These are phyloP conservation scores for Dictyostelium citrinum DNA, from an alignment of 78 protist genomes.

Conservation along the genomic window DNA sequence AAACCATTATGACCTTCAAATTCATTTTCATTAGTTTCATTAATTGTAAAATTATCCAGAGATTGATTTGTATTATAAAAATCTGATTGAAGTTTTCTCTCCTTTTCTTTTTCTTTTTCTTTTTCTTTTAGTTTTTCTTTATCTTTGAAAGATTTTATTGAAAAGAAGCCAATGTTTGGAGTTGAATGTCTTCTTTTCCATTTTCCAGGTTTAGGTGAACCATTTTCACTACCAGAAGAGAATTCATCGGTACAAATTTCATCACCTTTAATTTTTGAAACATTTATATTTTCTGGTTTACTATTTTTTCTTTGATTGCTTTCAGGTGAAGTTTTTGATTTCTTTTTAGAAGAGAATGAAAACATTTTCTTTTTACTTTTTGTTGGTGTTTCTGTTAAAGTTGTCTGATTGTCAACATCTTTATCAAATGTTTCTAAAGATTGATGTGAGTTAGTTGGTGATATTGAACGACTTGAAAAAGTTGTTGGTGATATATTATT, in stretches of 20 bases:
- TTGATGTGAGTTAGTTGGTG: background rate
- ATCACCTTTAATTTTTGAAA: background rate
- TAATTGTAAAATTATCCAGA: background rate
- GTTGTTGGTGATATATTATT: background rate
- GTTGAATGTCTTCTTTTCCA: constrained; percentile 70
- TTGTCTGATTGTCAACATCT: background rate
- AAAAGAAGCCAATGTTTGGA: constrained; percentile 8
- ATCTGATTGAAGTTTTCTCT: background rate
- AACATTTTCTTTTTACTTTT: background rate
- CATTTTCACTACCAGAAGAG: background rate
- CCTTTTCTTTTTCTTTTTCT: background rate
- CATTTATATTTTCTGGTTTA: background rate
- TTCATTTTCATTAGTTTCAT: background rate
- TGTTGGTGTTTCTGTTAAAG: background rate
- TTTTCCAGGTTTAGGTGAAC: background rate
- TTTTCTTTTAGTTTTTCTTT: constrained; percentile 4
- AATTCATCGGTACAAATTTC: background rate
- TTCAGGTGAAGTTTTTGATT: background rate
- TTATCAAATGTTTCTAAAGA: background rate
- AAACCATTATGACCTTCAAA: background rate
- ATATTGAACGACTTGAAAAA: background rate
- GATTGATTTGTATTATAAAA: background rate
- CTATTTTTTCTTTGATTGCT: background rate
- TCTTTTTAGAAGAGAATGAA: background rate
- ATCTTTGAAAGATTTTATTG: constrained; percentile 9